phyloP scores from a whole-genome alignment of 352 stramenopile species.

The Phytophthora lateralis region DNA sequence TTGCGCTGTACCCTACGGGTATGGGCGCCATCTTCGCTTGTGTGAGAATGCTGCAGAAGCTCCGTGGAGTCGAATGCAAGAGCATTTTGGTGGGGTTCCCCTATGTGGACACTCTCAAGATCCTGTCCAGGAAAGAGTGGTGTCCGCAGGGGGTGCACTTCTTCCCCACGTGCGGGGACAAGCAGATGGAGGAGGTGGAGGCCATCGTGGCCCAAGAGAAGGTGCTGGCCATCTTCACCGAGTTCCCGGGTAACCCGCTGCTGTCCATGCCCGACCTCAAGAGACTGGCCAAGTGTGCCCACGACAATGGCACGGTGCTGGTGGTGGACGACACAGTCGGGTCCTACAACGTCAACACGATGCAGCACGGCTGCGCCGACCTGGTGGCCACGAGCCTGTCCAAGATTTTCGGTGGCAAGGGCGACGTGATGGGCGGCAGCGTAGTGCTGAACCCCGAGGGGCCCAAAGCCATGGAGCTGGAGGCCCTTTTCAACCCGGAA shows the following conservation, averaged over 20 bases:
- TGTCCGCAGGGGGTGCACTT: constrained; percentile 88
- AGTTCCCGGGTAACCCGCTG: constrained; percentile 94
- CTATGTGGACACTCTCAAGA: constrained; percentile 95
- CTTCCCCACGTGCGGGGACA: constrained; percentile 81
- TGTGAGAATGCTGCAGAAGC: constrained; percentile 69
- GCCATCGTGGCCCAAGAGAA: constrained; percentile 69
- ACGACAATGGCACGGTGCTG: constrained; percentile 86
- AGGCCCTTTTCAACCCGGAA: constrained; percentile 35
- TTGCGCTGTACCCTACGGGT: constrained; percentile 87
- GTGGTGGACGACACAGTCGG: constrained; percentile 92
- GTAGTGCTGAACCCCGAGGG: constrained; percentile 87
- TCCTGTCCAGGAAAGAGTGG: constrained; percentile 88
- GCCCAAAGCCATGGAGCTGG: constrained; percentile 48
- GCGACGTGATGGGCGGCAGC: constrained; percentile 92
- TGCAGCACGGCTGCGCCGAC: constrained; percentile 80
- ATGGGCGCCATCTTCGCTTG: constrained; percentile 90
- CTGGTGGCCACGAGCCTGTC: constrained; percentile 92
- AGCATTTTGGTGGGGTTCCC: constrained; percentile 93
- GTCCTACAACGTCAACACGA: constrained; percentile 92
- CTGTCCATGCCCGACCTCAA: constrained; percentile 86
- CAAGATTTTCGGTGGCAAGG: constrained; percentile 93
- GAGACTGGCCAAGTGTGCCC: constrained; percentile 77
- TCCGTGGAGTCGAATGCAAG: constrained; percentile 47
- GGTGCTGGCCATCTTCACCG: constrained; percentile 91
- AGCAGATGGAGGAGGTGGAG: constrained; percentile 66